Percentiles rank a stretch among this genome's conserved stretches.
Evolutionary conservation across 768 basidiomycete species (phyloP).

Genomic region (Lactarius trivialis): DNA sequence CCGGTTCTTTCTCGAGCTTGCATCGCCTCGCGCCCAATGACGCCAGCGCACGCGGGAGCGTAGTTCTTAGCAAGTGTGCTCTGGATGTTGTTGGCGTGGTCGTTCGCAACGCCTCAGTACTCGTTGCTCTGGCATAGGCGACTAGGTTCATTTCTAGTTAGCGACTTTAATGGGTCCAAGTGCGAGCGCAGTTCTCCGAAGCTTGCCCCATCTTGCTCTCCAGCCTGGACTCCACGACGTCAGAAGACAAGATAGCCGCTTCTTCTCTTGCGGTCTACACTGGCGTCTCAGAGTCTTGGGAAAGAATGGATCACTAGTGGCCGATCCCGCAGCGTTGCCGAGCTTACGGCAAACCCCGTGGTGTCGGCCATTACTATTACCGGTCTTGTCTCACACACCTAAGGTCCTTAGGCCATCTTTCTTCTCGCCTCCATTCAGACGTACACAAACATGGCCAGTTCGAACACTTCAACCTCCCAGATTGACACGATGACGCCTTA

Average conservation of each 20-base stretch:
- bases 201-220: conserved; percentile 17
- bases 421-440: neutral
- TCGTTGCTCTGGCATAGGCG: neutral
- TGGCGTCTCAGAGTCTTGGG: too few relatives aligned
- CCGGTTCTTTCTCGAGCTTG: neutral
- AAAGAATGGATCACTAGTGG: too few relatives aligned
- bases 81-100: neutral
- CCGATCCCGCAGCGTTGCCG: too few relatives aligned
- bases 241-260: too few relatives aligned
- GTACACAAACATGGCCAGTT: conserved; percentile 11
- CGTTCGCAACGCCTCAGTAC: neutral
- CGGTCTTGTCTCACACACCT: neutral
- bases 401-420: too few relatives aligned
- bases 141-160: neutral
- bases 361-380: neutral
- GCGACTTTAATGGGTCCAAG: conserved; percentile 3
- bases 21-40: neutral
- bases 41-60: conserved; percentile 34
- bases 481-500: conserved; percentile 53
- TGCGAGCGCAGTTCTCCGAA: conserved; percentile 34
- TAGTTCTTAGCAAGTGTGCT: conserved; percentile 40
- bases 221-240: neutral
- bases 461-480: conserved; percentile 20
- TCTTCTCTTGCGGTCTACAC: neutral
- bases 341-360: neutral